Evolutionary conservation across 108 stramenopile genomes (phyloP), one percentile per base, ranked within the genome.

Genomic region (Chaetoceros tenuissimus): DNA sequence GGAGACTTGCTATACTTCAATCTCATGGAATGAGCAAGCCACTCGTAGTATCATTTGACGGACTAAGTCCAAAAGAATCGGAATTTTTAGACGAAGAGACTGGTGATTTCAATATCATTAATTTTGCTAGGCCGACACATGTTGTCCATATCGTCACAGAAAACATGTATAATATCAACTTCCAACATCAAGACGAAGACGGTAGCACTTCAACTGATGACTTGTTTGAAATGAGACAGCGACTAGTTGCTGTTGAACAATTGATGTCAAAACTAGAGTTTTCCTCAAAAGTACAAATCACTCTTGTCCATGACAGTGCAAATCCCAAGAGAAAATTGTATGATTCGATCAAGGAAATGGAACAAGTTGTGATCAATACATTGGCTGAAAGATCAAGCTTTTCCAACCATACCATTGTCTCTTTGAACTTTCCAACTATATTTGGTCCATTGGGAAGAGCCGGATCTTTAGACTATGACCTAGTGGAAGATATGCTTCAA

Each of bases 401-500:
- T 64, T 31, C 53, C 64, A 47, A 67, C 67, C 1, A 27, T 70
- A 21, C 30, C 68, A 3, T 82, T 24, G 67, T 83, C 23, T 83
- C 68, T 28, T 29, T 90, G 26, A 59, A 77, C 28, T 58, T 90
- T 23, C 84, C 82, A 45, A 59, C 57, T 23, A 61, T 90, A 40
- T 90, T 82, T 55, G 89, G 89, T 19, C 89, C 85, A 7, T 78
- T 81, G 69, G 80, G 82, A 29, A 77, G 75, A 24, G 54, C 76
- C 26, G 84, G 63, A 17, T 74, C 82, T 13, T 60, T 62, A 3
- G 72, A 66, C 24, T 44, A 66, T 31, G 57, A 67, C 2, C 68
- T 60, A 24, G 57, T 60, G 31, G 62, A 57, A 40, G 53, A 75
- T 27, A 58, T 47, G 31, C 26, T 56, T 54, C 46, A 60, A 25